Evolutionary conservation across 345 rosid species (phyloP).

Genomic region (Mangifera indica): DNA sequence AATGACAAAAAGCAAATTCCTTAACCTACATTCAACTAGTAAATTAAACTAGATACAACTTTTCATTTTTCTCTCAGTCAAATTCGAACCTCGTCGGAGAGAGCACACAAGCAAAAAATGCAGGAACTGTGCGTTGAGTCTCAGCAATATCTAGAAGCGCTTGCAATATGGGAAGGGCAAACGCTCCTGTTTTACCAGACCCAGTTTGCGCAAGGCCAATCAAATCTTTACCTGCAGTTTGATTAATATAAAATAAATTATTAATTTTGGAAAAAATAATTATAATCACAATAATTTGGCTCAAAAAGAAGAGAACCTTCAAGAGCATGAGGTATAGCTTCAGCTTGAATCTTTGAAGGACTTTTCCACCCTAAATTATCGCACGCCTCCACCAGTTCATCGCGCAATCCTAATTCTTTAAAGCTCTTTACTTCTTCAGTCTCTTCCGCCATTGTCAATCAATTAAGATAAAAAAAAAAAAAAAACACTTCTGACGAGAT

Average conservation of each 20-base stretch:
- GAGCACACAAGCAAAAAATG: constrained; percentile 84
- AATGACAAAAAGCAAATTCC: constrained; percentile 3
- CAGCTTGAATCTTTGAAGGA: constrained; percentile 81
- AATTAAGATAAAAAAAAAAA: neutral
- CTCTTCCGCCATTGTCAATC: constrained; percentile 40
- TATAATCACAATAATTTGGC: too few relatives aligned
- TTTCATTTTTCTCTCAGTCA: neutral
- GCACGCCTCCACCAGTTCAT: constrained; percentile 71
- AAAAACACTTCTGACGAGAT: neutral
- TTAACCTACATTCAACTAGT: too few relatives aligned
- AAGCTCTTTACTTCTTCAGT: constrained; percentile 65
- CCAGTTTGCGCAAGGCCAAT: constrained; percentile 95
- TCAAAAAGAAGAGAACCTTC: constrained; percentile 41
- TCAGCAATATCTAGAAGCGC: constrained; percentile 62
- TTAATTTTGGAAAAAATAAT: too few relatives aligned
- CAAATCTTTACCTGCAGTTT: constrained; percentile 68
- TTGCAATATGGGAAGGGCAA: constrained; percentile 85
- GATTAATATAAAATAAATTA: too few relatives aligned
- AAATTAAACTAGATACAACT: neutral
- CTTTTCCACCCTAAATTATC: constrained; percentile 67
- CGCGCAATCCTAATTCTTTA: constrained; percentile 66
- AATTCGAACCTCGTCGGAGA: constrained; percentile 76
- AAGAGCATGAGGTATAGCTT: constrained; percentile 80
- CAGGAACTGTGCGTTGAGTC: constrained; percentile 55
- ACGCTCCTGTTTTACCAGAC: constrained; percentile 95